These are phyloP conservation scores for Penicillium brasilianum DNA, from an alignment of 2,329 filamentous ascomycete genomes.

Conservation along the genomic window DNA sequence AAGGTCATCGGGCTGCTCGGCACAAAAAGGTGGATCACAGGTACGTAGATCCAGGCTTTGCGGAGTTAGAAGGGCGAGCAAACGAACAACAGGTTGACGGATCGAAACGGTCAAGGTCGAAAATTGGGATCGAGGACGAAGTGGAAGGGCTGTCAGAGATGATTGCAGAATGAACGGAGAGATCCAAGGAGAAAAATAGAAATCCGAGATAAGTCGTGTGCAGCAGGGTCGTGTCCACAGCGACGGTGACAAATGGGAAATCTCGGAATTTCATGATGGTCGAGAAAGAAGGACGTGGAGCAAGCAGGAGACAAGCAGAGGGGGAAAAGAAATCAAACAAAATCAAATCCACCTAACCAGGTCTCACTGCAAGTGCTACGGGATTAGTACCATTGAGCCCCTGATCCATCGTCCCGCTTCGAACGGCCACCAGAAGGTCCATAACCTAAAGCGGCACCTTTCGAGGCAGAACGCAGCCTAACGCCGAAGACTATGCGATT, in stretches of 20 bases:
- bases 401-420: constrained; percentile 60
- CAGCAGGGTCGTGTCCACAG: constrained; percentile 35
- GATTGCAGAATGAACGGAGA: constrained; percentile 43
- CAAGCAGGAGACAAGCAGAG: constrained; percentile 34
- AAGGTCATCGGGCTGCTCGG: constrained; percentile 21
- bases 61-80: constrained; percentile 20
- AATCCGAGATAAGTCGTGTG: constrained; percentile 38
- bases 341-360: constrained; percentile 18
- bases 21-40: constrained; percentile 11
- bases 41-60: constrained; percentile 7
- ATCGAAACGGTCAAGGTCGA: constrained; percentile 42
- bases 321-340: constrained; percentile 26
- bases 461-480: constrained; percentile 84
- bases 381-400: constrained; percentile 53
- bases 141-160: constrained; percentile 41
- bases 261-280: constrained; percentile 35
- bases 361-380: constrained; percentile 39
- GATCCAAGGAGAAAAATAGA: constrained; percentile 41
- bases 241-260: constrained; percentile 30
- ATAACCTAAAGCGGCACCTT: constrained; percentile 64
- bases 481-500: constrained; percentile 82
- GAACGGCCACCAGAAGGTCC: constrained; percentile 55
- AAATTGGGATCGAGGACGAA: constrained; percentile 40
- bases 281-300: constrained; percentile 31
- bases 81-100: constrained; percentile 31